Conservation (phyloP, 768 basidiomycete species). For the Dacryopinax primogenitus region DNA sequence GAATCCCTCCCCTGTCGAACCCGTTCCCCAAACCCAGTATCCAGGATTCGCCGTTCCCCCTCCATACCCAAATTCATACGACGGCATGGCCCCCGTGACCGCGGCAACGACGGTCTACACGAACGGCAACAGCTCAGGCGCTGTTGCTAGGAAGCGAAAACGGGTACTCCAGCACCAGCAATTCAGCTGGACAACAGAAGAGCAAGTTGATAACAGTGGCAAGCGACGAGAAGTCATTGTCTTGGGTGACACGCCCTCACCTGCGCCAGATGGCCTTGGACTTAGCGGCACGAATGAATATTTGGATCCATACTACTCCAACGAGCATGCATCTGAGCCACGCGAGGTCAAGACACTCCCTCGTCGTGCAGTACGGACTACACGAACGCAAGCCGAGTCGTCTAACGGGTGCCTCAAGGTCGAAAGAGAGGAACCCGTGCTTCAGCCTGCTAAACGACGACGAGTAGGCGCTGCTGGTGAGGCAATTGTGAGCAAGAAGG, state of each 20-base stretch:
- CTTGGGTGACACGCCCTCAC: constrained; percentile 83
- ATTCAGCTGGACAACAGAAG: constrained; percentile 22
- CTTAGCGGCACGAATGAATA: background rate
- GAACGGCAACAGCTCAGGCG: background rate
- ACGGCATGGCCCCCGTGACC: background rate
- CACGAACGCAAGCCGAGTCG: constrained; percentile 8
- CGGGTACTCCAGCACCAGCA: constrained; percentile 12
- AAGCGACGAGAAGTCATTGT: constrained; percentile 75
- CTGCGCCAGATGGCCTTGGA: constrained; percentile 37
- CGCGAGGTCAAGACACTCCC: background rate
- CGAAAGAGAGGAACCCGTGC: constrained; percentile 48
- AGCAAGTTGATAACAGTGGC: constrained; percentile 71
- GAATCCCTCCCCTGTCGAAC: constrained; percentile 1
- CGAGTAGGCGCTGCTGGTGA: constrained; percentile 17
- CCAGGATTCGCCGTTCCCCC: background rate
- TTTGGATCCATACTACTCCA: constrained; percentile 46
- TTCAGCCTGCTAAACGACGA: constrained; percentile 48
- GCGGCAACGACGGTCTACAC: background rate
- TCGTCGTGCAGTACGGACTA: constrained; percentile 9
- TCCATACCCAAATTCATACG: background rate
- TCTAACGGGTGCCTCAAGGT: constrained; percentile 10
- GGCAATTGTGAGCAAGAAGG: constrained; percentile 2
- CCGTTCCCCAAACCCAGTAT: background rate
- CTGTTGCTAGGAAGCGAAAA: constrained; percentile 13
- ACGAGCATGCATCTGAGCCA: background rate